Evolutionary conservation across 2,329 filamentous ascomycete genomes (phyloP), one percentile per base, ranked within the genome.

Genomic region (Colletotrichum sp.): DNA sequence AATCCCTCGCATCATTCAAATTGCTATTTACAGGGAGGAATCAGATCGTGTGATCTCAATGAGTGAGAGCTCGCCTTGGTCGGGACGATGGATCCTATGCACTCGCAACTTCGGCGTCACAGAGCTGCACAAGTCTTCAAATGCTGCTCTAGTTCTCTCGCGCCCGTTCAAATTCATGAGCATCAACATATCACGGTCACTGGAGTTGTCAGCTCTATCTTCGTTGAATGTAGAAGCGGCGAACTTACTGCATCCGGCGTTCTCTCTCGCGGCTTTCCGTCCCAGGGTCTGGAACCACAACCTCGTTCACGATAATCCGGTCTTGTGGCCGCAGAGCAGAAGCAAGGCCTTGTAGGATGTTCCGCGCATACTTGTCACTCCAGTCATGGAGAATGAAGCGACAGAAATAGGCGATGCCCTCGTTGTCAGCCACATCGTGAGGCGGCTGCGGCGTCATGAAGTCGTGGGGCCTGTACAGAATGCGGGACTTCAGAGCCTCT

Each of bases 381-480:
- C 88, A 90, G 78, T 90, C 87, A 77, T 90, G 89, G 5, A 90
- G 78, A 24, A 90, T 88, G 74, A 84, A 84, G 32, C 88, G 86
- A 76, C 90, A 82, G 55, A 89, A 82, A 77, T 89, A 90, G 9
- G 69, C 69, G 22, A 71, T 67, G 8, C 69, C 48, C 24, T 67
- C 69, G 13, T 30, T 18, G 10, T 12, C 62, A 12, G 28, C 60
- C 15, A 86, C 81, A 26, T 84, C 81, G 15, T 78, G 62, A n/a
- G 48, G 55, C 5, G 79, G 78, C 63, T 82, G 79, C 2, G 79
- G 77, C n/a, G 69, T 64, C 66, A 81, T 81, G 64, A 81, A 82
- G 69, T 83, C 77, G 59, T 81, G 79, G 3, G 48, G 65, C 48
- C 75, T 32, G 72, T 75, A 79, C 6, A 30, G 72, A 34, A 80